Evolutionary conservation across 176 grass and related monocot species (phyloP).

Genomic region (Oryza australiensis): DNA sequence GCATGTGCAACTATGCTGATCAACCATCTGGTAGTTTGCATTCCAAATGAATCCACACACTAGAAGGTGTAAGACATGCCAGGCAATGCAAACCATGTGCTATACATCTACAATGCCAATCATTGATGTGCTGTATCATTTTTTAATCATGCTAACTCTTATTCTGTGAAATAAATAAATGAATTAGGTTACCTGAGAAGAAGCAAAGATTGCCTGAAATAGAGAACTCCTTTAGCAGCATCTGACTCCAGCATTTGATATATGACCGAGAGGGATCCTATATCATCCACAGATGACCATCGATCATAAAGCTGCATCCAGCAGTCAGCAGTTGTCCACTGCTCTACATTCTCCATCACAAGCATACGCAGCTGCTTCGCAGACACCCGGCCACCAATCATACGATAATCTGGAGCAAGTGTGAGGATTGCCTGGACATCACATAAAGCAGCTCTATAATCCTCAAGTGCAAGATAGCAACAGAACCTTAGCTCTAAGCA

Average conservation of each 20-base stretch:
- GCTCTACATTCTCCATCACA: slow-evolving; percentile 92
- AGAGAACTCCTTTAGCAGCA: slow-evolving; percentile 88
- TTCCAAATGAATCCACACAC: slow-evolving; percentile 28
- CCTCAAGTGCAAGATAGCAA: slow-evolving; percentile 87
- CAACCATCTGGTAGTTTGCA: slow-evolving; percentile 16
- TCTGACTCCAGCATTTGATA: slow-evolving; percentile 99
- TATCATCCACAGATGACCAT: slow-evolving; percentile 98
- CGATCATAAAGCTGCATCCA: slow-evolving; percentile 98
- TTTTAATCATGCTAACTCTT: slow-evolving; percentile 33
- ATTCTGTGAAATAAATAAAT: slow-evolving; percentile 35
- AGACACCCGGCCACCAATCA: slow-evolving; percentile 85
- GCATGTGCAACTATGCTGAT: slow-evolving; percentile 41
- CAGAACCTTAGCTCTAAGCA: slow-evolving; percentile 96
- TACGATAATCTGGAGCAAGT: slow-evolving; percentile 79
- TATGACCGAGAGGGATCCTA: slow-evolving; percentile 94
- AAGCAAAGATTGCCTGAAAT: slow-evolving; percentile 98
- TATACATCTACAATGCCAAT: slow-evolving; percentile 24
- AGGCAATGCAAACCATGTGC: slow-evolving; percentile 37
- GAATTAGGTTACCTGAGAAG: slow-evolving; percentile 79
- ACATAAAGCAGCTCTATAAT: slow-evolving; percentile 80
- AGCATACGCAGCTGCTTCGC: slow-evolving; percentile 78
- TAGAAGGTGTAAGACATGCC: slow-evolving; percentile 27
- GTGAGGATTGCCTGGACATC: slow-evolving; percentile 94
- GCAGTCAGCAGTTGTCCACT: slow-evolving; percentile 94
- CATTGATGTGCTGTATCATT: slow-evolving; percentile 13